Evolutionary conservation across 352 stramenopile genomes (phyloP), one percentile per base, ranked within the genome.

Genomic region (Blastocystis sp.): DNA sequence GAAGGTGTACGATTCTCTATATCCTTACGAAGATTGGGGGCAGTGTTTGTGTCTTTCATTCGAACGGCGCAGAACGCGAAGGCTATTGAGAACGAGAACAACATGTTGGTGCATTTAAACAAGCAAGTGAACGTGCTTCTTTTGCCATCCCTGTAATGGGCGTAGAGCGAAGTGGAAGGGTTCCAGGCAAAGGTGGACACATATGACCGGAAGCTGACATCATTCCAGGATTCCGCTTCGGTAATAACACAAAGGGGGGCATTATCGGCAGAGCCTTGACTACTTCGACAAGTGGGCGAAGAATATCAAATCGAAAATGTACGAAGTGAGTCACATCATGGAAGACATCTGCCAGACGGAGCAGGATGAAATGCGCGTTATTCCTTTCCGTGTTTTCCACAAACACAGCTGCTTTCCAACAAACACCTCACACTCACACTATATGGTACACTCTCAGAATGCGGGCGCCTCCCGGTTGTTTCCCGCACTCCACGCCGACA

Each of bases 241-340:
- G 66, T 76, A 21, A 9, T 3, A 11, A 14, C 28, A 34, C 10
- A 19, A 34, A 57, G 28, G 48, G 14, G 4, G n/a, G 28, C 14
- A 34, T 76, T 19, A 76, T n/a, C 14, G 21, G 3, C 54, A 76
- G 57, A 84, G 74, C 45, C 48, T 84, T 28, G 74, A 84, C 54
- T 84, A 64, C 43, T 68, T 84, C 42, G 74, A 84, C 45, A 84
- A 84, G 34, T 84, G 74, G 74, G 19, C 60, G 38, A 54, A 59
- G 9, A 84, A 68, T 28, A 68, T 84, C 57, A 84, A 84, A 70
- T 57, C 74, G 34, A 84, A 84, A 17, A 84, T 84, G 74, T 84
- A 70, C 48, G 74, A 84, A 10, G 74, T 84, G 74, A 84, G 74
- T 64, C 74, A 84, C 40, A 69, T 64, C 7, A 84, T 84, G 74